These are phyloP conservation scores for Elsinoe batatas DNA, from an alignment of 2,329 filamentous ascomycete species.

Conservation along the genomic window DNA sequence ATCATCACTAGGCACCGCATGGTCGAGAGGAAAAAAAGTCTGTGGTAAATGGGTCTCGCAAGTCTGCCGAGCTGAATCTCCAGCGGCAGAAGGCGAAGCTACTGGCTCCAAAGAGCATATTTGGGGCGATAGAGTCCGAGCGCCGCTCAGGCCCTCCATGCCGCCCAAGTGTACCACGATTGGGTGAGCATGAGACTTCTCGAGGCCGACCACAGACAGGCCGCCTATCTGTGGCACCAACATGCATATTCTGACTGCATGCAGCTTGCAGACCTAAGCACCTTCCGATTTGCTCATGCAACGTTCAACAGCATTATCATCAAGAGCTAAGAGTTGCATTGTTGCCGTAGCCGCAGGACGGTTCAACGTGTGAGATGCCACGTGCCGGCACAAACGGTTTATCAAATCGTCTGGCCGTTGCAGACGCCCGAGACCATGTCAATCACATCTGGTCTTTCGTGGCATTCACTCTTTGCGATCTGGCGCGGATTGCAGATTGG, in stretches of 20 bases:
- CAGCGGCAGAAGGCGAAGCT: background rate
- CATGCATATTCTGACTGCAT: background rate
- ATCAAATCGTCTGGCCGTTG: background rate
- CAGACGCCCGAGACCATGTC: background rate
- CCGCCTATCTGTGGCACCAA: background rate
- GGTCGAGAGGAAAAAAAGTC: background rate
- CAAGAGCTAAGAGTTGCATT: background rate
- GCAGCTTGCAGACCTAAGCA: background rate
- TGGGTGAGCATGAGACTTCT: background rate
- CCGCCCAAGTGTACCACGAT: constrained; percentile 2
- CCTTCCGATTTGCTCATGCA: background rate
- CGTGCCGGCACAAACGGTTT: background rate
- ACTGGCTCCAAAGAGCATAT: background rate
- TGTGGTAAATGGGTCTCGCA: background rate
- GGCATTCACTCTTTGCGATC: background rate
- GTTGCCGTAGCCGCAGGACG: background rate
- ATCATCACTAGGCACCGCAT: constrained; percentile 8
- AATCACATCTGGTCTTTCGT: background rate
- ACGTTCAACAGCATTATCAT: background rate
- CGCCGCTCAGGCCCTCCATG: background rate
- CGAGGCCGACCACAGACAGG: background rate
- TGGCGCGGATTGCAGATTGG: background rate
- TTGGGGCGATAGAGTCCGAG: background rate
- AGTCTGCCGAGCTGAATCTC: background rate
- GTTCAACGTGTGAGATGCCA: background rate